These are phyloP conservation scores for Penstemon newberryi DNA, from an alignment of 257 asterid species.

Conservation along the genomic window DNA sequence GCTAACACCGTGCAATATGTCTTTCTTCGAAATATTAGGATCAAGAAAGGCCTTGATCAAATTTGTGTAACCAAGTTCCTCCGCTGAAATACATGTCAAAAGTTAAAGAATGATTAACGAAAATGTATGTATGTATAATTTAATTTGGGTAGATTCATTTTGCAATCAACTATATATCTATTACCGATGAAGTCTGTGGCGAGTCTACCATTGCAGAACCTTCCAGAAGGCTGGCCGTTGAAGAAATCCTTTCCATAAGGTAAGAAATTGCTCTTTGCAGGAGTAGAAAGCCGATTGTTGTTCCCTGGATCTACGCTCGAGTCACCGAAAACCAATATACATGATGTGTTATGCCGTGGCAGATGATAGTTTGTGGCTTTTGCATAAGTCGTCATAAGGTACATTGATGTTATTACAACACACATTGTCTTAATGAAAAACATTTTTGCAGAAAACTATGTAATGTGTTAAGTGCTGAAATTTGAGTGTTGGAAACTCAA, in stretches of 20 bases:
- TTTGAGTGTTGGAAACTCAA: not conserved
- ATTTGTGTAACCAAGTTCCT: slow-evolving; percentile 40
- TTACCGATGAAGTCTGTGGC: slow-evolving; percentile 52
- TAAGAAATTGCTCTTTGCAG: slow-evolving; percentile 37
- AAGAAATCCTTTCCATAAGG: slow-evolving; percentile 54
- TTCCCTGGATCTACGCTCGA: slow-evolving; percentile 67
- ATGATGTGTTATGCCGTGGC: slow-evolving; percentile 44
- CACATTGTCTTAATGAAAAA: not conserved
- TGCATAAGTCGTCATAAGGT: not conserved
- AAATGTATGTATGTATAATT: not conserved
- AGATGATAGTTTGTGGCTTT: slow-evolving; percentile 26
- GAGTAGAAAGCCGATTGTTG: slow-evolving; percentile 40
- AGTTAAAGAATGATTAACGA: not conserved
- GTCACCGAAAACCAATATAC: slow-evolving; percentile 56
- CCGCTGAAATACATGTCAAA: slow-evolving; percentile 30
- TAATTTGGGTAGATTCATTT: not conserved
- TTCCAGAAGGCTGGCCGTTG: slow-evolving; percentile 42
- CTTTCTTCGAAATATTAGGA: slow-evolving; percentile 36
- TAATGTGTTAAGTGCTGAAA: not conserved
- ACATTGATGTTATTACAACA: not conserved
- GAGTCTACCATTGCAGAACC: slow-evolving; percentile 53
- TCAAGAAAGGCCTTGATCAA: slow-evolving; percentile 45
- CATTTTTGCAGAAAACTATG: not conserved
- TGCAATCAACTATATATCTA: not conserved
- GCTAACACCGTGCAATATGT: slow-evolving; percentile 53